A percentile compares a stretch with the other conserved stretches of the same genome.
phyloP scores from a whole-genome alignment of 345 rosid species.

The Fremontodendron californicum region DNA sequence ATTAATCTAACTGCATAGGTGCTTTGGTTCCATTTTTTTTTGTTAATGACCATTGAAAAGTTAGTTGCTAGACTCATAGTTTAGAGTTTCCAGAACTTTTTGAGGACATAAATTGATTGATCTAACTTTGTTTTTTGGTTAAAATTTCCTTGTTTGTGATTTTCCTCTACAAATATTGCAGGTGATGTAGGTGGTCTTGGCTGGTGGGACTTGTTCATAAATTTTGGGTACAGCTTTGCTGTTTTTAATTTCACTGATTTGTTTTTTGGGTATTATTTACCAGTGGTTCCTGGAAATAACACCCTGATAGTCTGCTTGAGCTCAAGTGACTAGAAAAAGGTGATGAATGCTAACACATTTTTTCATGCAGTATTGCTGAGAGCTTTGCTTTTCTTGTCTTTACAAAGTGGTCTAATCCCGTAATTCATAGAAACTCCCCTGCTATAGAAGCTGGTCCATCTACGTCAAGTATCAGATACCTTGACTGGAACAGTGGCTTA shows the following conservation, averaged over 20 bases:
- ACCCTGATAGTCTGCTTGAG: background rate
- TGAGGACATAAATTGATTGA: background rate
- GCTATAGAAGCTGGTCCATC: constrained; percentile 58
- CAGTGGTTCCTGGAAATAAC: background rate
- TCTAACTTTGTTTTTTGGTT: background rate
- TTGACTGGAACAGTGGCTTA: constrained; percentile 87
- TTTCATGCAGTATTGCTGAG: constrained; percentile 69
- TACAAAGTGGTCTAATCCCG: too few species aligned
- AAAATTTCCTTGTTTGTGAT: constrained; percentile 4
- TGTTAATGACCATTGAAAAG: background rate
- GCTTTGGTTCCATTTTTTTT: background rate
- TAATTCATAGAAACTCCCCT: too few species aligned
- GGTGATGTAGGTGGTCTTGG: constrained; percentile 88
- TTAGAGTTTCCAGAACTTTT: background rate
- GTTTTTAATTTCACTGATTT: background rate
- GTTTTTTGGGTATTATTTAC: background rate
- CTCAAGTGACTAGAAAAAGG: constrained; percentile 11
- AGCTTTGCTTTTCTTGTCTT: too few species aligned
- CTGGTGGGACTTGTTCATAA: too few species aligned
- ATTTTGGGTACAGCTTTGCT: too few species aligned
- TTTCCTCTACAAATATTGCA: constrained; percentile 29
- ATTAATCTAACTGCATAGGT: background rate
- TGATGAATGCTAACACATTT: constrained; percentile 21
- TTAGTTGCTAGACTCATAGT: background rate
- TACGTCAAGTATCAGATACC: constrained; percentile 54